phyloP scores from a whole-genome alignment of 2,329 filamentous ascomycete genomes.

The Whalleya microplaca region DNA sequence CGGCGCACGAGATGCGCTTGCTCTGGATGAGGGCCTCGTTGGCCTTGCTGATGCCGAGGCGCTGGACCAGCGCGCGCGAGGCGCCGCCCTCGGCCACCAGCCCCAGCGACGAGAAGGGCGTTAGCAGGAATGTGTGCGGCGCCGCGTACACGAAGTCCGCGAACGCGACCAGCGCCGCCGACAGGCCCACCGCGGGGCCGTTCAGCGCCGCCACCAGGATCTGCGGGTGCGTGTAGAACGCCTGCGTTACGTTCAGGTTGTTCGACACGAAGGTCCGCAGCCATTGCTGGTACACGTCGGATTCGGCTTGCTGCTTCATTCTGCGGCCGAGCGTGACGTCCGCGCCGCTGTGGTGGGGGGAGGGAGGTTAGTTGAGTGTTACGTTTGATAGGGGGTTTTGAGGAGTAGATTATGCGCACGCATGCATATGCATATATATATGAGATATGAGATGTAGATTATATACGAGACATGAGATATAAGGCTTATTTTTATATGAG shows the following conservation, averaged over 20 bases:
- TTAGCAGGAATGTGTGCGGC: slow-evolving; percentile 82
- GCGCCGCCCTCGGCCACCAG: slow-evolving; percentile 89
- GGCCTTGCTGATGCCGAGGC: slow-evolving; percentile 79
- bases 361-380: background rate
- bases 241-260: slow-evolving; percentile 88
- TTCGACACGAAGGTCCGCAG: slow-evolving; percentile 75
- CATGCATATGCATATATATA: background rate
- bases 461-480: background rate
- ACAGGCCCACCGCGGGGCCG: slow-evolving; percentile 86
- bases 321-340: slow-evolving; percentile 63
- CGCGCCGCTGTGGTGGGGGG: slow-evolving; percentile 63
- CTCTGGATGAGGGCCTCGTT: slow-evolving; percentile 95
- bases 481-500: background rate
- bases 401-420: background rate
- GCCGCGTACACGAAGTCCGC: slow-evolving; percentile 92
- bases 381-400: slow-evolving; percentile 2
- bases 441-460: background rate
- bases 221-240: slow-evolving; percentile 93
- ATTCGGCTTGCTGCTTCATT: slow-evolving; percentile 38
- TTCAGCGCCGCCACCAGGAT: slow-evolving; percentile 91
- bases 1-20: slow-evolving; percentile 71
- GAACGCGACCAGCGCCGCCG: slow-evolving; percentile 79
- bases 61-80: slow-evolving; percentile 75
- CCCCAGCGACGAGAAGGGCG: slow-evolving; percentile 87
- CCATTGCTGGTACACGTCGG: slow-evolving; percentile 54